Conservation (phyloP, 176 grass and related monocot species). For the Urochloa ruziziensis region DNA sequence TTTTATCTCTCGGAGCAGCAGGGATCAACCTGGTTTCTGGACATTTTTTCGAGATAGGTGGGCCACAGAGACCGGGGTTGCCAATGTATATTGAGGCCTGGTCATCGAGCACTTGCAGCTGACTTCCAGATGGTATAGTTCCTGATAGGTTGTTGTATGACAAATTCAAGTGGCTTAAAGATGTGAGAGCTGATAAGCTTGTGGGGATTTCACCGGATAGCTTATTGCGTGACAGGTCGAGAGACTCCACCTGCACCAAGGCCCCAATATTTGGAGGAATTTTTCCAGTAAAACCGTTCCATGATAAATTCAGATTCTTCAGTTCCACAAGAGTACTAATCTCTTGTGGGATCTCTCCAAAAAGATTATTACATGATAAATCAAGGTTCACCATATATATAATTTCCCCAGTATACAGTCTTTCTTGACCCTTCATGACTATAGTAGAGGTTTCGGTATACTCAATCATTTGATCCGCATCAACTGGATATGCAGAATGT, state of each 20-base stretch:
- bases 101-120: slow-evolving; percentile 7
- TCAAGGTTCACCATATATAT: slow-evolving; percentile 36
- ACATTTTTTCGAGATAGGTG: slow-evolving; percentile 14
- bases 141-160: slow-evolving; percentile 9
- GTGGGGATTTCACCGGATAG: neutral
- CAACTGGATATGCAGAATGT: no score
- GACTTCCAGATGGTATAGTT: slow-evolving; percentile 2
- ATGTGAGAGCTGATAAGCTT: neutral
- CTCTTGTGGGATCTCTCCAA: neutral
- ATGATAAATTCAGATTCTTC: slow-evolving; percentile 21
- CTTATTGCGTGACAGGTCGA: neutral
- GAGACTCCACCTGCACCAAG: neutral
- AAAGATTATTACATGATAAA: slow-evolving; percentile 25
- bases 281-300: neutral
- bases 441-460: neutral
- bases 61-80: no score
- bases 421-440: slow-evolving; percentile 31
- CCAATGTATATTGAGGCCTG: neutral
- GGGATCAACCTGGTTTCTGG: neutral
- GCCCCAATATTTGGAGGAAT: neutral
- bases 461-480: no score
- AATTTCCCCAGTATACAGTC: neutral
- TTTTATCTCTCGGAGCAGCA: neutral
- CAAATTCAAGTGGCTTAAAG: slow-evolving; percentile 14
- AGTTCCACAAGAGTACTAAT: neutral